phyloP scores from a whole-genome alignment of 371 early-diverging fungal species.

The Vairimorpha ceranae region DNA sequence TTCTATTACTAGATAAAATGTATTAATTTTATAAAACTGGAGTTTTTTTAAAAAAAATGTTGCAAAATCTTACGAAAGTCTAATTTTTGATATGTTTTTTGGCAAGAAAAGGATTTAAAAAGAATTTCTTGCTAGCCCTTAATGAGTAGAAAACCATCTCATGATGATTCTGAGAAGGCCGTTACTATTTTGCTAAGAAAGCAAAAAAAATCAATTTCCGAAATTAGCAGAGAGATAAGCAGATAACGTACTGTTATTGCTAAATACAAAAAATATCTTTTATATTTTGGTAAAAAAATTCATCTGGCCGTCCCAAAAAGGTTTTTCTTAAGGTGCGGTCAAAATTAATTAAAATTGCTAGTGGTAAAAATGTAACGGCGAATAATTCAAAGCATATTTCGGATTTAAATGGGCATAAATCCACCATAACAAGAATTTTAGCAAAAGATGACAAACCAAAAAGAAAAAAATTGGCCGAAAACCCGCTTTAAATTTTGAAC shows the following conservation, averaged over 20 bases:
- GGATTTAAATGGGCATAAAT: neutral
- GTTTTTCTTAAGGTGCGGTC: neutral
- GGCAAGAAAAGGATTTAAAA: no score
- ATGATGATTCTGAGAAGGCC: no score
- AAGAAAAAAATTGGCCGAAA: neutral
- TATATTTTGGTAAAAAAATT: neutral
- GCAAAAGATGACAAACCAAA: neutral
- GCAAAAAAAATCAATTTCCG: neutral
- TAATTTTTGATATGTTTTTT: no score
- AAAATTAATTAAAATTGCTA: neutral
- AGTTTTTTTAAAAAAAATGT: no score
- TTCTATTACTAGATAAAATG: no score
- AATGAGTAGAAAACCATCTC: no score
- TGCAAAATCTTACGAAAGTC: no score
- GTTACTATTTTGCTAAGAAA: no score
- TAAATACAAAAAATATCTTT: neutral
- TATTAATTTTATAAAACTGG: no score
- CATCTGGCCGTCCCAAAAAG: neutral
- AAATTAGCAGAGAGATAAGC: neutral
- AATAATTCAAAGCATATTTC: neutral
- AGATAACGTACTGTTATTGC: neutral
- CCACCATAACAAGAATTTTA: neutral
- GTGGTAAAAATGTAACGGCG: neutral
- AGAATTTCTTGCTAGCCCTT: no score
- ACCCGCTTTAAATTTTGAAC: neutral